Evolutionary conservation across 768 basidiomycete species (phyloP).

Genomic region (Hydnum rufescens): DNA sequence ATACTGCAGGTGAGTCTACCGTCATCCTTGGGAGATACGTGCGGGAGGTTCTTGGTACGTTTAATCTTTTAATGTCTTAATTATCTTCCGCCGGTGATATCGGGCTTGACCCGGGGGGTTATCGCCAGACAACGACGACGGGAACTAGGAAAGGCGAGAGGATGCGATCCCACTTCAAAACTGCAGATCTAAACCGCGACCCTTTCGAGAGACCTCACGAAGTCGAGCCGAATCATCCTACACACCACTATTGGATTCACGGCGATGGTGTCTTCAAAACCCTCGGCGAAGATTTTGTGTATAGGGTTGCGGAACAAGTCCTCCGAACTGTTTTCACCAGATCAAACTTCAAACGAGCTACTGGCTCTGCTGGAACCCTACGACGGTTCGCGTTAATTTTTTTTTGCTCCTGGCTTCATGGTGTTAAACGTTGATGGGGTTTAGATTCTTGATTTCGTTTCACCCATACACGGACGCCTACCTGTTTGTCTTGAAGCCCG

Average conservation of each 20-base stretch:
- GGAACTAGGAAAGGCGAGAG: background rate
- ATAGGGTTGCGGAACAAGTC: background rate
- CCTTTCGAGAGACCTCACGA: background rate
- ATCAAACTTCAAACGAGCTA: conserved; percentile 8
- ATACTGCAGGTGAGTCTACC: conserved; percentile 20
- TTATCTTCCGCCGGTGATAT: background rate
- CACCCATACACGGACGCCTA: too few relatives aligned
- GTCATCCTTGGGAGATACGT: background rate
- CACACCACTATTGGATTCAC: background rate
- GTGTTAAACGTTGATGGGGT: too few relatives aligned
- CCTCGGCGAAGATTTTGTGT: conserved; percentile 1
- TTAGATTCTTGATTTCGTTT: too few relatives aligned
- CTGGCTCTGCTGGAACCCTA: conserved; percentile 7
- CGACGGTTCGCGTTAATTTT: conserved; percentile 6
- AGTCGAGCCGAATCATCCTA: background rate
- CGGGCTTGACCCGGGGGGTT: background rate
- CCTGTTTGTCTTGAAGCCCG: too few relatives aligned
- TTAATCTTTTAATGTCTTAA: background rate
- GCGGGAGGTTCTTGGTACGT: conserved; percentile 1
- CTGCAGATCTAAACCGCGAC: background rate
- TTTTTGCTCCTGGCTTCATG: too few relatives aligned
- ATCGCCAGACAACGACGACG: background rate
- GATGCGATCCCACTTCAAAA: background rate
- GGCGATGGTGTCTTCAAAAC: conserved; percentile 1
- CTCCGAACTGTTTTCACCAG: conserved; percentile 5